Evolutionary conservation across 805 yeast species (phyloP).

Genomic region (Yarrowia deformans): DNA sequence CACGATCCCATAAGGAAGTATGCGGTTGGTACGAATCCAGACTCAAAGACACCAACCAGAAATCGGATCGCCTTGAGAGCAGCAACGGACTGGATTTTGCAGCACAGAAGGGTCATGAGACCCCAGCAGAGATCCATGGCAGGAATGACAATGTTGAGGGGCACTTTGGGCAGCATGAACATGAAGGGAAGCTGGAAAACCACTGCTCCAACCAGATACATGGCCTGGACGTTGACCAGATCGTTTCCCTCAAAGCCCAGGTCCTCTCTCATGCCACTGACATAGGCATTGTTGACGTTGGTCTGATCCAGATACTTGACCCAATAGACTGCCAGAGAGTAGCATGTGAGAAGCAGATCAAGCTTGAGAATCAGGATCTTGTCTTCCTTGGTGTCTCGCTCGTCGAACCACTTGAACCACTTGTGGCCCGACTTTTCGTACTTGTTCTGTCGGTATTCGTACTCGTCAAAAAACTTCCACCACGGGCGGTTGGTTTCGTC

Average conservation of each 20-base stretch:
- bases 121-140: conserved; percentile 72
- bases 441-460: conserved; percentile 61
- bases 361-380: conserved; percentile 59
- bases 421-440: conserved; percentile 49
- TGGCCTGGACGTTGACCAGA: conserved; percentile 62
- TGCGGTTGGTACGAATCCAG: conserved; percentile 65
- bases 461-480: conserved; percentile 60
- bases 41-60: conserved; percentile 72
- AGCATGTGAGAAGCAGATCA: conserved; percentile 62
- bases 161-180: conserved; percentile 62
- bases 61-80: conserved; percentile 69
- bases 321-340: conserved; percentile 70
- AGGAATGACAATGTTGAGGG: conserved; percentile 62
- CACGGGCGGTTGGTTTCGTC: conserved; percentile 47
- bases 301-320: conserved; percentile 69
- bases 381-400: conserved; percentile 59
- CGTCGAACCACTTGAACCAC: conserved; percentile 66
- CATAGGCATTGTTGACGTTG: conserved; percentile 70
- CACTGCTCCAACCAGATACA: conserved; percentile 66
- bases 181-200: conserved; percentile 70
- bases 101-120: conserved; percentile 64
- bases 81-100: conserved; percentile 57
- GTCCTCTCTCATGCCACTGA: conserved; percentile 66
- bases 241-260: conserved; percentile 68
- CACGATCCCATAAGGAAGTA: conserved; percentile 58